phyloP scores from a whole-genome alignment of 345 rosid genomes.

The Citrus maxima region DNA sequence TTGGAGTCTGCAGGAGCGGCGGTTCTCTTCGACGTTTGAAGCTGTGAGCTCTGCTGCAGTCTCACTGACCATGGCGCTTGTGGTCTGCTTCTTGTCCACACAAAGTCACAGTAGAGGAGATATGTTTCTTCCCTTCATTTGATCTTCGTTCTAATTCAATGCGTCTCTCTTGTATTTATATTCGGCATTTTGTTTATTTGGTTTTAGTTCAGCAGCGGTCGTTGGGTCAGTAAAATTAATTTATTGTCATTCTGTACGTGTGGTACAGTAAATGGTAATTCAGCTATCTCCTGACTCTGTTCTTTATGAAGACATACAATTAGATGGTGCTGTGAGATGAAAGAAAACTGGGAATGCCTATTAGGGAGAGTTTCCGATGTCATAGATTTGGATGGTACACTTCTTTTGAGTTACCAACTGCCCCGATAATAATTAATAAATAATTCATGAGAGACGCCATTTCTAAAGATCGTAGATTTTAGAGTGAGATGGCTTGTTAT shows the following conservation, averaged over 20 bases:
- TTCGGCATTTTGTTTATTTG: not conserved
- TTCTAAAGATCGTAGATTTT: too few relatives aligned
- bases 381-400: not conserved
- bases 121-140: conserved; percentile 27
- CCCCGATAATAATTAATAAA: too few relatives aligned
- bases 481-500: too few relatives aligned
- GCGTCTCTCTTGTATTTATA: not conserved
- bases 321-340: too few relatives aligned
- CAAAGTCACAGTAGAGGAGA: conserved; percentile 25
- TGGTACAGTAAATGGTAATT: not conserved
- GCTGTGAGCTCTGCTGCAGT: conserved; percentile 29
- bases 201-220: too few relatives aligned
- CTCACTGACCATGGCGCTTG: conserved; percentile 31
- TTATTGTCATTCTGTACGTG: not conserved
- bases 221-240: not conserved
- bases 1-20: conserved; percentile 34
- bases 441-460: too few relatives aligned
- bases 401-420: not conserved
- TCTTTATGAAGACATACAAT: not conserved
- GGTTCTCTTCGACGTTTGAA: conserved; percentile 25
- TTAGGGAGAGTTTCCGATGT: too few relatives aligned
- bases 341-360: too few relatives aligned
- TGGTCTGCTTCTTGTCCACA: conserved; percentile 38
- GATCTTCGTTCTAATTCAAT: not conserved
- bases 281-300: not conserved